Conservation (phyloP, 495 filamentous ascomycete species). For the Endocarpon pusillum region DNA sequence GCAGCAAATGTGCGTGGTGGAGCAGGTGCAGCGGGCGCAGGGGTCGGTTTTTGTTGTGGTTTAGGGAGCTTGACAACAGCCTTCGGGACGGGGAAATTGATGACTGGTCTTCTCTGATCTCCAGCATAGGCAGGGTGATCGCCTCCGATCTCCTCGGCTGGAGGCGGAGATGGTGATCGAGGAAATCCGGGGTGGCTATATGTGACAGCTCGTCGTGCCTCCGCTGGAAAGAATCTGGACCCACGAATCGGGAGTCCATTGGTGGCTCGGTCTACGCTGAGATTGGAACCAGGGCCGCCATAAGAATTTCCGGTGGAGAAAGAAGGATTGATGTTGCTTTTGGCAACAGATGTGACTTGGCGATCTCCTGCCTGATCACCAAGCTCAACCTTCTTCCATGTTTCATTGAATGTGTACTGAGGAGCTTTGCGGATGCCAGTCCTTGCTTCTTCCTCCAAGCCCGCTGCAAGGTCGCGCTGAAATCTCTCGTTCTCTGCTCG, state of each 20-base stretch:
- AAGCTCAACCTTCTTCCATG: conserved; percentile 40
- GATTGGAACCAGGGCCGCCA: too few species aligned
- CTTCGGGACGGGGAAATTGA: conserved; percentile 48
- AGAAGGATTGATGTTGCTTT: too few species aligned
- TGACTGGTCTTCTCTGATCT: conserved; percentile 43
- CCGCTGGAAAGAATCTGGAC: conserved; percentile 64
- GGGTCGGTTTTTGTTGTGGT: conserved; percentile 31
- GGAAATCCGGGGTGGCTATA: too few species aligned
- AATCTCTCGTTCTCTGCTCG: conserved; percentile 22
- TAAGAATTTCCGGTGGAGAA: too few species aligned
- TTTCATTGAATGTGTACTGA: conserved; percentile 39
- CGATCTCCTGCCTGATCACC: conserved; percentile 27
- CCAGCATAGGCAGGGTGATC: conserved; percentile 57
- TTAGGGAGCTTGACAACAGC: conserved; percentile 58
- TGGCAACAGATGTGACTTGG: conserved; percentile 21
- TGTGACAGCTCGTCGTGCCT: too few species aligned
- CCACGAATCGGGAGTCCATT: too few species aligned
- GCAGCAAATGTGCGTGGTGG: conserved; percentile 37
- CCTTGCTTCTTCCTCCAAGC: conserved; percentile 8
- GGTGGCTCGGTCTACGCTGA: too few species aligned
- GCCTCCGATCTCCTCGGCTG: conserved; percentile 44
- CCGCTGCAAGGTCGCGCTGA: conserved; percentile 20
- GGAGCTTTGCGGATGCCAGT: conserved; percentile 22
- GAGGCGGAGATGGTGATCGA: conserved; percentile 46
- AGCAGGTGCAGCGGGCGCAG: conserved; percentile 23